Base-by-base conservation (phyloP, 192 early-diverging fungal genomes). In the Coemansia sp. region DNA sequence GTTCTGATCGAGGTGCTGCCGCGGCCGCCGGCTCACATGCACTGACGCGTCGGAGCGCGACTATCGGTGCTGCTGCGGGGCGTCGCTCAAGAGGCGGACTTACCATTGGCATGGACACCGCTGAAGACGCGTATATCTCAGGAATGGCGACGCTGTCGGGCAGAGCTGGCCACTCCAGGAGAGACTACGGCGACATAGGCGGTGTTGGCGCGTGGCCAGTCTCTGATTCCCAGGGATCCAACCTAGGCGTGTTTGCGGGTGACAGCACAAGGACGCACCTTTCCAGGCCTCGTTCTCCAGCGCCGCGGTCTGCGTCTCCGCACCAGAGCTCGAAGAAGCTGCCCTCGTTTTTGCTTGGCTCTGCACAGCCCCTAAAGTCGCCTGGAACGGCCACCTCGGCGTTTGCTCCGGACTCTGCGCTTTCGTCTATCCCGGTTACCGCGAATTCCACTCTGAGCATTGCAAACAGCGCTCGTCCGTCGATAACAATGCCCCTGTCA, bases 321-420 rank as follows among this genome's bases (percentile, higher is more conserved):
- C 81, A 72, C 48, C 69, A 67, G 45, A 67, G 38, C 63, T 66
- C 56, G 51, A 83, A 71, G 45, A 72, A 75, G 63, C 72, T 83
- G 52, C 81, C 81, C 1, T 83, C 81, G 15, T 83, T 83, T 15
- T 20, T 83, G 67, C 72, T 83, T 2, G 81, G 75, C 38, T 75
- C 72, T 14, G 22, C 72, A 15, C 81, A 68, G 70, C 8, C 69
- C 1, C 48, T 53, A 22, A 83, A 78, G 43, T 68, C 76, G 36
- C 59, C 81, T 32, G 67, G 51, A 32, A 58, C 33, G 34, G 66
- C 51, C 43, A 37, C 62, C 18, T 34, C 62, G 8, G 66, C 57
- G 18, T 64, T 58, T 38, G 18, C 53, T 14, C 51, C 36, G 5
- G 69, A 64, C 33, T 65, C 69, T 1, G 62, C 55, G 4, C 53